Evolutionary conservation across 2,329 filamentous ascomycete species (phyloP), one percentile per base, ranked within the genome.

Genomic region (Epichloe aotearoae): DNA sequence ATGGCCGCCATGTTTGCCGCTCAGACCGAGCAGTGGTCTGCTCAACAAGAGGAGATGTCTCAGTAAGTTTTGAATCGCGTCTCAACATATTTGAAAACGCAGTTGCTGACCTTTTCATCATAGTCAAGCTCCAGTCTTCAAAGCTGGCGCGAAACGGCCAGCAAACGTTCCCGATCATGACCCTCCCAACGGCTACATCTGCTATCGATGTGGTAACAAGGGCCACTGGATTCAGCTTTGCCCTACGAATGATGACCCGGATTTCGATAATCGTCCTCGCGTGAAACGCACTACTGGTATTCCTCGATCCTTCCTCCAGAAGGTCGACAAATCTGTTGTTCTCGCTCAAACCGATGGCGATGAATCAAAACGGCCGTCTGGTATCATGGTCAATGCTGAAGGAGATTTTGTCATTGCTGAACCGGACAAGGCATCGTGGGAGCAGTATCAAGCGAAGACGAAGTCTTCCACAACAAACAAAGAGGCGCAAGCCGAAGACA

Each of bases 161-260:
- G 74, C 78, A 52, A 86, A 87, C 56, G 86, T 95, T 30, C 93
- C 93, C 4, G 90, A 95, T 59, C 90, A 95, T 62, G 88, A 93
- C 44, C 90, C 93, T 2, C 93, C 93, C 1, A 85, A 86, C 49
- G 90, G 90, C 49, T 98, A 98, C 67, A 84, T 96, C 54, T 98
- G 93, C 70, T 95, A 96, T 65, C 84, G 93, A 47, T 98, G 93
- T 68, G 86, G 89, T 54, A 86, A 96, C 67, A 96, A 96, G 71
- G 93, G 90, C n/a, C 93, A 98, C 67, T 98, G 91, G 91, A 98
- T 98, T 55, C 91, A 97, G 70, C 80, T 88, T 49, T 98, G 93
- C 63, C 93, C 93, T 6, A 98, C 91, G n/a, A 98, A 98, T 66
- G 88, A 95, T 65, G 90, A 98, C 58, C 91, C 93, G 3, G 90